Conservation (phyloP, 148 eudicot species). For the Camellia lanceoleosa region DNA sequence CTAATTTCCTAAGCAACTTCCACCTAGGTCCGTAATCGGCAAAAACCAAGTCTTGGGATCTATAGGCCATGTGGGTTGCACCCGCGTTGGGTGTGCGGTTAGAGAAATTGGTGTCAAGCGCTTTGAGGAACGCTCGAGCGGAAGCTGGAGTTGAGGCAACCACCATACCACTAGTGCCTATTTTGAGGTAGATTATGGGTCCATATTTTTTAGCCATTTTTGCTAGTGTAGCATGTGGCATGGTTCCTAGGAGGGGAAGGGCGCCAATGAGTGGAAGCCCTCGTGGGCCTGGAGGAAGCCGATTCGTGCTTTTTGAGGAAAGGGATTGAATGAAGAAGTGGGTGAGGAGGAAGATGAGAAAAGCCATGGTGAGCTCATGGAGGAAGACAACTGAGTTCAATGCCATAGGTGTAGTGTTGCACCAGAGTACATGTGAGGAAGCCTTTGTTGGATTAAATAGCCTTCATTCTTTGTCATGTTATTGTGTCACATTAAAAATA, state of each 20-base stretch:
- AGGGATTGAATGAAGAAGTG: no score
- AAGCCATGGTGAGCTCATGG: no score
- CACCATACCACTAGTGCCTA: conserved; percentile 24
- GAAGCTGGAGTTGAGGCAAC: conserved; percentile 28
- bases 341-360: no score
- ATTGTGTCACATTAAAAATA: no score
- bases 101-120: conserved; percentile 22
- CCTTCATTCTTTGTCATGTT: no score
- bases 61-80: conserved; percentile 25
- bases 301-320: no score
- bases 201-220: conserved; percentile 31
- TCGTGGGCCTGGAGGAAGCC: conserved; percentile 16
- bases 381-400: no score
- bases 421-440: no score
- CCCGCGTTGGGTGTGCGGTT: conserved; percentile 25
- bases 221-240: conserved; percentile 30
- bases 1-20: no score
- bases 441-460: no score
- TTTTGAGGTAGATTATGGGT: conserved; percentile 25
- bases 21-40: no score
- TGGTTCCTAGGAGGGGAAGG: conserved; percentile 21
- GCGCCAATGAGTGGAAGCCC: conserved; percentile 27
- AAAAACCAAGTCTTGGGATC: conserved; percentile 7
- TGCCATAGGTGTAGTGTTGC: no score
- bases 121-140: conserved; percentile 25